Conservation (phyloP, 306 rosid genomes). For the Alnus rubra region DNA sequence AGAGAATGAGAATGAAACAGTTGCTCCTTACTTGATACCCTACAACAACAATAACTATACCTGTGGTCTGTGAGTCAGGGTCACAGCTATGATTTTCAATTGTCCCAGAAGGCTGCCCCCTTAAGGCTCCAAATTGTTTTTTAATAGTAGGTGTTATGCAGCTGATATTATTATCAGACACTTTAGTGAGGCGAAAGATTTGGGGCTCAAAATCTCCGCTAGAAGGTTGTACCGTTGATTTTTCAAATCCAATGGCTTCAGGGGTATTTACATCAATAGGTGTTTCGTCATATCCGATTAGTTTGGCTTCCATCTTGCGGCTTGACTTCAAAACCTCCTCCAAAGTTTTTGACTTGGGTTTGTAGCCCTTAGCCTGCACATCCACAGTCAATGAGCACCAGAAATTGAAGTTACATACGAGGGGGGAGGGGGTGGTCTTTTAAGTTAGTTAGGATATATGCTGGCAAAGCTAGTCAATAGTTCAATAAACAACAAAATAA, state of each 20-base stretch:
- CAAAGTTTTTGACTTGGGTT: conserved; percentile 56
- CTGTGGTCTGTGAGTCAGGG: conserved; percentile 37
- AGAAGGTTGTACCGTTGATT: conserved; percentile 19
- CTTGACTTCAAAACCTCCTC: conserved; percentile 70
- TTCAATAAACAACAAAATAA: not conserved
- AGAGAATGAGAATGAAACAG: conserved; percentile 11
- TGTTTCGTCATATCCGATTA: conserved; percentile 81
- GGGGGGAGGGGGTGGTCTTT: not conserved
- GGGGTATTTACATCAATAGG: conserved; percentile 48
- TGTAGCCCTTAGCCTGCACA: conserved; percentile 70
- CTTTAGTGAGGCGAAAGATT: conserved; percentile 23
- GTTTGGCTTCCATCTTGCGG: conserved; percentile 58
- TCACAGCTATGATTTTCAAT: conserved; percentile 31
- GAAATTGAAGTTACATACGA: conserved; percentile 21
- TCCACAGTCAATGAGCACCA: conserved; percentile 14
- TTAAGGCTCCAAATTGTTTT: not conserved
- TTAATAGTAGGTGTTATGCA: conserved; percentile 25
- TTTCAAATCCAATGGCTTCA: conserved; percentile 15
- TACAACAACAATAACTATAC: conserved; percentile 37
- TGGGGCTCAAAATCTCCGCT: conserved; percentile 28
- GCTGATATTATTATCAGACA: conserved; percentile 11
- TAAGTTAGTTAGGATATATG: no score
- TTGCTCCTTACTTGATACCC: conserved; percentile 14
- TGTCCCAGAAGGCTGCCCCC: conserved; percentile 11
- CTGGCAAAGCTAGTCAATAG: not conserved